phyloP scores from a whole-genome alignment of 129 eudicot genomes.

The Erigeron canadensis region DNA sequence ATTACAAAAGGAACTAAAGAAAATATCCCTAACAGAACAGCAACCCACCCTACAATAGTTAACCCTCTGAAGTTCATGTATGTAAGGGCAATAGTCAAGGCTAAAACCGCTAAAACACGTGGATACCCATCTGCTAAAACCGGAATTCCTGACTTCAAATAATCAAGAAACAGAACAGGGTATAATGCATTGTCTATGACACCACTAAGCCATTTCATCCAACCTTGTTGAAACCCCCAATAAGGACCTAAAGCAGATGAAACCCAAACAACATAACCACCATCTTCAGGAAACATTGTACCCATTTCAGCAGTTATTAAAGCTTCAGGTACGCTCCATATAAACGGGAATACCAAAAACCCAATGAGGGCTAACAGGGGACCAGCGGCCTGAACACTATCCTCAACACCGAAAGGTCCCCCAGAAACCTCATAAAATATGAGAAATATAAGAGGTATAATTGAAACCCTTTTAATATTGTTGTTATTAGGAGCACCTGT shows the following conservation, averaged over 20 bases:
- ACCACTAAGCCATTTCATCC: slow-evolving; percentile 92
- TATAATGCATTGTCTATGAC: slow-evolving; percentile 78
- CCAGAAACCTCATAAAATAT: slow-evolving; percentile 86
- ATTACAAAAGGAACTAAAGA: slow-evolving; percentile 70
- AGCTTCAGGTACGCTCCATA: slow-evolving; percentile 88
- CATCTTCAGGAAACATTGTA: slow-evolving; percentile 86
- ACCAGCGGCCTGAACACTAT: slow-evolving; percentile 76
- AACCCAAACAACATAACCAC: slow-evolving; percentile 90
- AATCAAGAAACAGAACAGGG: slow-evolving; percentile 77
- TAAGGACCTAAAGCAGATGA: slow-evolving; percentile 75
- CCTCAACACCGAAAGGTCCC: slow-evolving; percentile 85
- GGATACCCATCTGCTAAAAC: slow-evolving; percentile 59
- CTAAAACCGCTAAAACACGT: slow-evolving; percentile 46
- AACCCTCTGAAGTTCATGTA: slow-evolving; percentile 75
- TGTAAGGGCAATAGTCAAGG: slow-evolving; percentile 54
- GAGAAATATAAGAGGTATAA: slow-evolving; percentile 67
- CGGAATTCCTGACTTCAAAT: slow-evolving; percentile 64
- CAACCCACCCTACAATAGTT: slow-evolving; percentile 75
- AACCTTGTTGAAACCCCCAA: slow-evolving; percentile 90
- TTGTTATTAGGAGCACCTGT: slow-evolving; percentile 32
- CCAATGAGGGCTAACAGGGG: slow-evolving; percentile 74
- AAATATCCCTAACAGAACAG: slow-evolving; percentile 62
- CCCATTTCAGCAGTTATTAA: slow-evolving; percentile 85
- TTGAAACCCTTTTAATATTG: slow-evolving; percentile 40
- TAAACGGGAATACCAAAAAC: slow-evolving; percentile 61